Conservation (phyloP, 257 asterid species). For the Forsythia suspensa region DNA sequence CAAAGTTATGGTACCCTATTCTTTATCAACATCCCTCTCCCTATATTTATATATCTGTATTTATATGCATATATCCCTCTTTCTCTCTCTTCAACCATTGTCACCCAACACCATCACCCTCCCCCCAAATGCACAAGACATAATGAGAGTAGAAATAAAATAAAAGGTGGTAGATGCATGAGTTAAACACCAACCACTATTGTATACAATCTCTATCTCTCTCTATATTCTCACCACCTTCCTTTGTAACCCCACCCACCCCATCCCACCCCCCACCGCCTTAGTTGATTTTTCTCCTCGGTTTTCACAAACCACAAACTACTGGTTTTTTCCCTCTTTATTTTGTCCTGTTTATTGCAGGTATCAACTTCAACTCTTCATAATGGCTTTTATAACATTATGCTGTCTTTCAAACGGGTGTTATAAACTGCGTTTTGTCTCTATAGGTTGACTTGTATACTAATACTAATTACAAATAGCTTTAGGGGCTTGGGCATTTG, state of each 20-base stretch:
- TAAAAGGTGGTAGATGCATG: slow-evolving; percentile 76
- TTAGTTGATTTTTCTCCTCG: slow-evolving; percentile 13
- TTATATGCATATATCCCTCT: not conserved
- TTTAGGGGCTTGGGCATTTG: slow-evolving; percentile 38
- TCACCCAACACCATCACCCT: slow-evolving; percentile 13
- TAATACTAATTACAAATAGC: slow-evolving; percentile 28
- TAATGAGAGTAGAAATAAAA: slow-evolving; percentile 39
- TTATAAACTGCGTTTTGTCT: slow-evolving; percentile 36
- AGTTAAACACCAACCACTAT: slow-evolving; percentile 46
- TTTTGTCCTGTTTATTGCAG: slow-evolving; percentile 16
- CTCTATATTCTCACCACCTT: slow-evolving; percentile 24
- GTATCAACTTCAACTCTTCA: slow-evolving; percentile 7
- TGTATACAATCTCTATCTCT: slow-evolving; percentile 12
- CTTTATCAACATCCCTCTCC: not conserved
- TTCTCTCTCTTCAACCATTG: not conserved
- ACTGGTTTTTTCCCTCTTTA: not conserved
- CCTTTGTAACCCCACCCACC: slow-evolving; percentile 22
- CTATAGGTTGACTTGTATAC: slow-evolving; percentile 52
- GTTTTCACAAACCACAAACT: not conserved
- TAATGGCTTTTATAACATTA: slow-evolving; percentile 21
- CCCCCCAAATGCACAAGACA: slow-evolving; percentile 6
- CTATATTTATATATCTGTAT: not conserved
- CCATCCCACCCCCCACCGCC: slow-evolving; percentile 27
- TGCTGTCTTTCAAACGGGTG: slow-evolving; percentile 15
- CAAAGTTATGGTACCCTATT: not conserved